These are phyloP conservation scores for Sphaerulina populicola DNA, from an alignment of 2,329 filamentous ascomycete species.

Conservation along the genomic window DNA sequence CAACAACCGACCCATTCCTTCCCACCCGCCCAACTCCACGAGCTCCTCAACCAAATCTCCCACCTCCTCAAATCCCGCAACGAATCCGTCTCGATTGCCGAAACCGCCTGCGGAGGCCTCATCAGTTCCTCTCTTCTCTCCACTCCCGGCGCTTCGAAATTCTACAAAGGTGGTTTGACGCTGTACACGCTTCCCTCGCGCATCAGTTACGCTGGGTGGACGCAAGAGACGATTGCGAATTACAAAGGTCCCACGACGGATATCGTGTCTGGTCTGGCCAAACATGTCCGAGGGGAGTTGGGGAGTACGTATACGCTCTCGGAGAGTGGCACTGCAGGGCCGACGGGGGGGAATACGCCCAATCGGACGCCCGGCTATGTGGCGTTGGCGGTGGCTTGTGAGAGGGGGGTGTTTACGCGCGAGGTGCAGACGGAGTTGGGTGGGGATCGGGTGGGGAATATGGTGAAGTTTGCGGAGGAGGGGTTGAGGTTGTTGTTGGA, in stretches of 20 bases:
- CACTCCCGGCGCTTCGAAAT: conserved; percentile 49
- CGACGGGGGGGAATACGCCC: conserved; percentile 48
- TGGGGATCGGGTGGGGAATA: conserved; percentile 51
- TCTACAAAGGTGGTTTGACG: conserved; percentile 56
- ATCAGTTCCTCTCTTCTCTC: conserved; percentile 53
- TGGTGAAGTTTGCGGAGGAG: conserved; percentile 55
- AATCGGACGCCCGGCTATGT: conserved; percentile 58
- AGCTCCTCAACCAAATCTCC: conserved; percentile 44
- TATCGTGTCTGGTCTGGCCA: conserved; percentile 50
- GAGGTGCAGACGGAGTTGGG: conserved; percentile 51
- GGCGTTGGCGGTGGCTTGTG: conserved; percentile 51
- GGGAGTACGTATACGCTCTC: conserved; percentile 50
- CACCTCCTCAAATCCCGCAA: conserved; percentile 47
- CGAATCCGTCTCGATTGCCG: conserved; percentile 53
- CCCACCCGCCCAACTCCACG: conserved; percentile 37
- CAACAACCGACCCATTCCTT: conserved; percentile 25
- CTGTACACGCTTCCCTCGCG: conserved; percentile 53
- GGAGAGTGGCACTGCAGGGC: conserved; percentile 58
- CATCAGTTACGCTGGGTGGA: conserved; percentile 55
- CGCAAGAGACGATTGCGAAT: conserved; percentile 41
- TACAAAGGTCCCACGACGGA: conserved; percentile 54
- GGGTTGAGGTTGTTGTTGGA: conserved; percentile 50
- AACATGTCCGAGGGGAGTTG: conserved; percentile 49
- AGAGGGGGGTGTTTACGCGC: conserved; percentile 44
- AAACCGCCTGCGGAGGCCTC: conserved; percentile 57